Conservation (phyloP, 2,329 filamentous ascomycete species). For the Mollisia scopiformis region DNA sequence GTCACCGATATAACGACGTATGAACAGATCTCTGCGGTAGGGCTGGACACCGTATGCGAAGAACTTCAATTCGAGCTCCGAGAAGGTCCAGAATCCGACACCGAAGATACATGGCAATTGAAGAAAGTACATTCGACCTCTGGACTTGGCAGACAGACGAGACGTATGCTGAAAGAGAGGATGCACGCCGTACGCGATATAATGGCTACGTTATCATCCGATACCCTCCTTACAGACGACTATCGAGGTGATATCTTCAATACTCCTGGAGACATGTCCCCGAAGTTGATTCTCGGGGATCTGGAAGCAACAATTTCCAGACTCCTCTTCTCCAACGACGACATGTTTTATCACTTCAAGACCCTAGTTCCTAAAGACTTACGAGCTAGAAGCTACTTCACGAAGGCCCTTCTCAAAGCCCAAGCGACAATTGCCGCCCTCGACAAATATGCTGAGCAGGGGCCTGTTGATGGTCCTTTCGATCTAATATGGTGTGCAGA, state of each 20-base stretch:
- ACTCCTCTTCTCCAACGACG: conserved; percentile 31
- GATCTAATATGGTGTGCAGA: conserved; percentile 33
- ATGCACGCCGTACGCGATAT: conserved; percentile 31
- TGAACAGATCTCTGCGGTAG: conserved; percentile 26
- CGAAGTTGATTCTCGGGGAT: conserved; percentile 24
- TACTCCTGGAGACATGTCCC: conserved; percentile 19
- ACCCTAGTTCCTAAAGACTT: conserved; percentile 25
- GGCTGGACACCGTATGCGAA: conserved; percentile 31
- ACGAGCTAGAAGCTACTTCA: conserved; percentile 29
- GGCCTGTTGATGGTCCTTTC: conserved; percentile 24
- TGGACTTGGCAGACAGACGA: conserved; percentile 17
- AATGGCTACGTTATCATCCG: conserved; percentile 31
- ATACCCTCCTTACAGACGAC: conserved; percentile 25
- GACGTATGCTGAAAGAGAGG: conserved; percentile 21
- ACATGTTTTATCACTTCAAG: conserved; percentile 29
- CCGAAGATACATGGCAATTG: conserved; percentile 31
- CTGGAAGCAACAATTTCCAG: conserved; percentile 32
- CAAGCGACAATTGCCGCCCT: conserved; percentile 20
- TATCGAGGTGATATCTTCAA: conserved; percentile 31
- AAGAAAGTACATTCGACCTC: conserved; percentile 22
- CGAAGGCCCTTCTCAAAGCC: conserved; percentile 30
- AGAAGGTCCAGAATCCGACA: conserved; percentile 23
- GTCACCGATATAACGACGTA: conserved; percentile 19
- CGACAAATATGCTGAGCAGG: conserved; percentile 29
- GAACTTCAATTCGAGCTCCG: conserved; percentile 32